Conservation (phyloP, 2,329 filamentous ascomycete genomes). For the Atkinsonella hypoxylon region DNA sequence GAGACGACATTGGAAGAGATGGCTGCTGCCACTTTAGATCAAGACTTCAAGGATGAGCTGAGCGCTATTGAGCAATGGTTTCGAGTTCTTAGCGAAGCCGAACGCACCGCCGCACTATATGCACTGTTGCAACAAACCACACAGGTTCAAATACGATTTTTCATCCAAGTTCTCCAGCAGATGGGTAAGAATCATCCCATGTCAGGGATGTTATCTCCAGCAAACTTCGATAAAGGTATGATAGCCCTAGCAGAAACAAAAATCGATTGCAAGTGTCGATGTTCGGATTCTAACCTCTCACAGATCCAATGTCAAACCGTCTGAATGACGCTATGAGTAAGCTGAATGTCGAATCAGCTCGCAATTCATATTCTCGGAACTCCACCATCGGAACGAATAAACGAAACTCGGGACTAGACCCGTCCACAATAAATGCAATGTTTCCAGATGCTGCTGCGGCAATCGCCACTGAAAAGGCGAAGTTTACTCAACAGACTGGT, state of each 20-base stretch:
- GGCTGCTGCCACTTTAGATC: conserved; percentile 95
- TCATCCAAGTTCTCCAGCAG: conserved; percentile 96
- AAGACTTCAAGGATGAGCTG: conserved; percentile 98
- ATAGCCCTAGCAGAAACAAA: conserved; percentile 2
- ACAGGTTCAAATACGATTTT: conserved; percentile 97
- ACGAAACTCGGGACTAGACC: conserved; percentile 87
- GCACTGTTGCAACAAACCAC: conserved; percentile 95
- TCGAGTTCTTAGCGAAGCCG: conserved; percentile 88
- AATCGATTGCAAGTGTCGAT: conserved; percentile 1
- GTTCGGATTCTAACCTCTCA: conserved; percentile 10
- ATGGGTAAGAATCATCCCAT: conserved; percentile 98
- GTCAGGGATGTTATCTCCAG: conserved; percentile 87
- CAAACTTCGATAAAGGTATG: conserved; percentile 91
- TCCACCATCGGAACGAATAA: conserved; percentile 64
- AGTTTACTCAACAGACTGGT: conserved; percentile 91
- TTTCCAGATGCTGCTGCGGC: conserved; percentile 96
- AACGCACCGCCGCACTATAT: conserved; percentile 89
- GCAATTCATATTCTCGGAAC: conserved; percentile 75
- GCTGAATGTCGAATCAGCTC: conserved; percentile 73
- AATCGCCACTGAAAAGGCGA: conserved; percentile 97
- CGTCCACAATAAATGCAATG: conserved; percentile 94
- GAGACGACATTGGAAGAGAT: conserved; percentile 98
- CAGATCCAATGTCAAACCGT: conserved; percentile 94
- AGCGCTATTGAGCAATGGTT: conserved; percentile 99
- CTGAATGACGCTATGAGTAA: conserved; percentile 96